A percentile compares a stretch with the other conserved stretches of the same genome.
Conservation (phyloP, 2,329 filamentous ascomycete species). For the Cordyceps fumosorosea region DNA sequence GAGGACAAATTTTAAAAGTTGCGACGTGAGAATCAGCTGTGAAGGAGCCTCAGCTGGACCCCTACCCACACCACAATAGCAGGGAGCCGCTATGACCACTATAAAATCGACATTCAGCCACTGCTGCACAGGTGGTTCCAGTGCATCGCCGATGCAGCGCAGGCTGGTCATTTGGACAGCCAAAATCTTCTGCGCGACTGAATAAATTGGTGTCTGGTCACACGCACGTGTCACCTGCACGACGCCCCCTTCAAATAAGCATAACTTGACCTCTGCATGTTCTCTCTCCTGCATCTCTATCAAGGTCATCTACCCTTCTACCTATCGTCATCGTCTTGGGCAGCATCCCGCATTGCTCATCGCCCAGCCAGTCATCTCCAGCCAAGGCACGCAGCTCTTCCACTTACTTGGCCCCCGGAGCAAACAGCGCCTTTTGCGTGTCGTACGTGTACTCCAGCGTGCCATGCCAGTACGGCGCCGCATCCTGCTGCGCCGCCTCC, state of each 20-base stretch:
- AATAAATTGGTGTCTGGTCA: not conserved
- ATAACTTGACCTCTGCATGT: not conserved
- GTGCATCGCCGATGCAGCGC: not conserved
- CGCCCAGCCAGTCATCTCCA: not conserved
- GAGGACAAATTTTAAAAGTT: no score
- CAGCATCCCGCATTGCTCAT: not conserved
- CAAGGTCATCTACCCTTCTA: not conserved
- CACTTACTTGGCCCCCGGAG: conserved; percentile 33
- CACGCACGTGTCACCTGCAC: conserved; percentile 3
- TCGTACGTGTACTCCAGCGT: conserved; percentile 63
- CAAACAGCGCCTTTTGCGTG: conserved; percentile 54
- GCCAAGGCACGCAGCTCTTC: not conserved
- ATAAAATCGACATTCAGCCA: no score
- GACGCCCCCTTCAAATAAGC: not conserved
- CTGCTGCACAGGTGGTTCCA: no score
- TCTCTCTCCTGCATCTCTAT: not conserved
- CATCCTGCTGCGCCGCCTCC: conserved; percentile 57
- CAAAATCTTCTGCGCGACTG: not conserved
- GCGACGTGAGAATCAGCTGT: not conserved
- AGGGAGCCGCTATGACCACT: not conserved
- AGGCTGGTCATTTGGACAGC: not conserved
- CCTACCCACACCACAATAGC: not conserved
- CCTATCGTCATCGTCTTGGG: not conserved
- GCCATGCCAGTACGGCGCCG: conserved; percentile 47
- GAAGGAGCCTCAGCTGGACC: no score